Percentiles rank a stretch among this genome's conserved stretches.
phyloP scores from a whole-genome alignment of 768 basidiomycete species.

The Boletus vermiculosoides region DNA sequence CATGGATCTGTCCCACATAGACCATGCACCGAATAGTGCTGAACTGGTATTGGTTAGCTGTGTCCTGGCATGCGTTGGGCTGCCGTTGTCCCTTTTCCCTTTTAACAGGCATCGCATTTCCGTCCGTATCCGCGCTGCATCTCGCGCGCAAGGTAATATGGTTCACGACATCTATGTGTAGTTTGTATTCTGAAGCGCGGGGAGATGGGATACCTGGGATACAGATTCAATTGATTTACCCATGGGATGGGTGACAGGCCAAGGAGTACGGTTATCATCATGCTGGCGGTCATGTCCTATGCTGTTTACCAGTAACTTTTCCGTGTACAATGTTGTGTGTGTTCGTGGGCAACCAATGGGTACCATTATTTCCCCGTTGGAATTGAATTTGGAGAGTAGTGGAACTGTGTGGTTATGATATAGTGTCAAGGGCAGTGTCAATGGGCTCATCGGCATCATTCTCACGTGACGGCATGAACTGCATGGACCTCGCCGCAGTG shows the following conservation, averaged over 20 bases:
- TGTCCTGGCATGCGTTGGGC: too few species aligned
- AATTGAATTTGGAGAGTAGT: not conserved
- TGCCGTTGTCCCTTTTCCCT: too few species aligned
- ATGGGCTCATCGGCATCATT: too few species aligned
- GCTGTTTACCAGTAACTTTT: not conserved
- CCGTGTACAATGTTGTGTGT: not conserved
- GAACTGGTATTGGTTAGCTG: too few species aligned
- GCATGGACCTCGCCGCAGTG: not conserved
- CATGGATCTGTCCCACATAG: too few species aligned
- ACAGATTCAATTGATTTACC: slow-evolving; percentile 58
- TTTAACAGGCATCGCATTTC: too few species aligned
- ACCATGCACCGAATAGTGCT: too few species aligned
- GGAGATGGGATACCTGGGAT: slow-evolving; percentile 39
- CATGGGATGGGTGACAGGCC: slow-evolving; percentile 41
- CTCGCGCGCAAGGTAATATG: too few species aligned
- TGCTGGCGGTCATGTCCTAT: not conserved
- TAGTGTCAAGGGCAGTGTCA: too few species aligned
- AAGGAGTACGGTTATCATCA: slow-evolving; percentile 24
- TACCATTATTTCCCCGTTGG: too few species aligned
- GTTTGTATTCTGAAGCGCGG: slow-evolving; percentile 45
- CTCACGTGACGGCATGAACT: too few species aligned
- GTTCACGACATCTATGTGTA: slow-evolving; percentile 17
- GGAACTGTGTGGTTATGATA: not conserved
- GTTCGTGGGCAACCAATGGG: not conserved
- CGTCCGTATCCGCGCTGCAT: too few species aligned